These are phyloP conservation scores for Linum trigynum DNA, from an alignment of 345 rosid species.

Conservation along the genomic window DNA sequence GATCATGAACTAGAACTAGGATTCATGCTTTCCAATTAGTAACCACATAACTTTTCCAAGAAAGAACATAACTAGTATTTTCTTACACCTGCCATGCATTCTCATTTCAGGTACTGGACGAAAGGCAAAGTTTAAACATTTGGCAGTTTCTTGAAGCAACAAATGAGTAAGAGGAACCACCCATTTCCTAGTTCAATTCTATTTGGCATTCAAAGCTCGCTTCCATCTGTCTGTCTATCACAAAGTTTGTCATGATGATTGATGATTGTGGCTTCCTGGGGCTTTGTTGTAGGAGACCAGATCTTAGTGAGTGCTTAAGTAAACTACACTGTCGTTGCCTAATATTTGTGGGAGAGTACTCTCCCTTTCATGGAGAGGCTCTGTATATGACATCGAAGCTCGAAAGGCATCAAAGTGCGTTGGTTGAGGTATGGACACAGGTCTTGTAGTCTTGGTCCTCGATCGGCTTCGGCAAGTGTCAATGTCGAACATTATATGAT, in stretches of 20 bases:
- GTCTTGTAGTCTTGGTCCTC: background rate
- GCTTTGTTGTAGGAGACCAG: slow-evolving; percentile 61
- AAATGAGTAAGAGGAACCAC: slow-evolving; percentile 38
- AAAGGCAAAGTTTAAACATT: slow-evolving; percentile 65
- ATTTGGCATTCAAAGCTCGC: no score
- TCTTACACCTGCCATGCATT: slow-evolving; percentile 5
- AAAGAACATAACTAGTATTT: background rate
- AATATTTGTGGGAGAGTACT: slow-evolving; percentile 80
- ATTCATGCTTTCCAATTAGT: background rate
- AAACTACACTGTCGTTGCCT: slow-evolving; percentile 67
- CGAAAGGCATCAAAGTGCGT: slow-evolving; percentile 72
- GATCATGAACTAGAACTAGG: background rate
- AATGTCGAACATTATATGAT: background rate
- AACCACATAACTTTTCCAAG: no score
- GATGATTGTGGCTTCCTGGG: background rate
- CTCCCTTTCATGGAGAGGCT: slow-evolving; percentile 80
- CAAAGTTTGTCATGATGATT: background rate
- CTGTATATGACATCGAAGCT: slow-evolving; percentile 72
- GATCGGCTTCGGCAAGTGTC: background rate
- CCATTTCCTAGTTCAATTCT: slow-evolving; percentile 16
- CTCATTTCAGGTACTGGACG: slow-evolving; percentile 58
- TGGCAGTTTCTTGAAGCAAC: slow-evolving; percentile 88
- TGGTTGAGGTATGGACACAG: slow-evolving; percentile 58
- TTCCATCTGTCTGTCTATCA: background rate
- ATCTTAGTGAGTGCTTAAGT: slow-evolving; percentile 66